A percentile compares a stretch with the other conserved stretches of the same genome.
phyloP scores from a whole-genome alignment of 2,329 filamentous ascomycete genomes.

The Colletotrichum australisinense region DNA sequence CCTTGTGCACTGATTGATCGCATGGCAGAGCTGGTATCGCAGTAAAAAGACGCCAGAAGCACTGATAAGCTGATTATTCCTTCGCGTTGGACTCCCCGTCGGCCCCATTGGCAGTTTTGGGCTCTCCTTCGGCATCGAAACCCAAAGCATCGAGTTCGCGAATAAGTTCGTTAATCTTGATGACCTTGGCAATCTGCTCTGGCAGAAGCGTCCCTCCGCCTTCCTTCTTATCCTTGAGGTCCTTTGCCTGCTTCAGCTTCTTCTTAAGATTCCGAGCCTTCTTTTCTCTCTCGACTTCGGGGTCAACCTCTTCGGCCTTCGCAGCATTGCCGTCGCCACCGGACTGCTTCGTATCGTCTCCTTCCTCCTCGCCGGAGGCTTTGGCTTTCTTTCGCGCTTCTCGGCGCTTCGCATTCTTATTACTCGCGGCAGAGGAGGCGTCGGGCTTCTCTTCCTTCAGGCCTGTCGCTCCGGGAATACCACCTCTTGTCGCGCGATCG shows the following conservation, averaged over 20 bases:
- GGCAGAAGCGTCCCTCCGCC: slow-evolving; percentile 85
- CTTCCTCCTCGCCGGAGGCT: slow-evolving; percentile 66
- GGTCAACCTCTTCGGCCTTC: slow-evolving; percentile 63
- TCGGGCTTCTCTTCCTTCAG: slow-evolving; percentile 61
- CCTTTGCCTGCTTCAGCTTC: slow-evolving; percentile 93
- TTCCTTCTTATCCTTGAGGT: slow-evolving; percentile 91
- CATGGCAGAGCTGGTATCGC: background rate
- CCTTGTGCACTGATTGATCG: background rate
- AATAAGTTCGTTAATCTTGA: slow-evolving; percentile 94
- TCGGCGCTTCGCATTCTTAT: slow-evolving; percentile 87
- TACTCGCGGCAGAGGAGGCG: slow-evolving; percentile 62
- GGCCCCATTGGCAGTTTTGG: slow-evolving; percentile 45
- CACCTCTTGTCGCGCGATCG: slow-evolving; percentile 72
- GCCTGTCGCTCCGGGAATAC: slow-evolving; percentile 79
- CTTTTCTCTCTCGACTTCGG: slow-evolving; percentile 87
- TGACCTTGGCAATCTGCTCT: slow-evolving; percentile 97
- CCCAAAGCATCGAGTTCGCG: slow-evolving; percentile 87
- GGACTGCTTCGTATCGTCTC: slow-evolving; percentile 46
- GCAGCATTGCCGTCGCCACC: slow-evolving; percentile 41
- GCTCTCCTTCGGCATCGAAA: slow-evolving; percentile 82
- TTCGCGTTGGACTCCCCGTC: slow-evolving; percentile 2
- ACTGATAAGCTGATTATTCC: background rate
- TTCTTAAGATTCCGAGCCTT: slow-evolving; percentile 92
- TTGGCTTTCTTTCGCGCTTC: slow-evolving; percentile 68
- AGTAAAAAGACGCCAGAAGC: background rate